Evolutionary conservation across 305 asterid genomes (phyloP), one percentile per base, ranked within the genome.

Genomic region (Solanum hybrid): DNA sequence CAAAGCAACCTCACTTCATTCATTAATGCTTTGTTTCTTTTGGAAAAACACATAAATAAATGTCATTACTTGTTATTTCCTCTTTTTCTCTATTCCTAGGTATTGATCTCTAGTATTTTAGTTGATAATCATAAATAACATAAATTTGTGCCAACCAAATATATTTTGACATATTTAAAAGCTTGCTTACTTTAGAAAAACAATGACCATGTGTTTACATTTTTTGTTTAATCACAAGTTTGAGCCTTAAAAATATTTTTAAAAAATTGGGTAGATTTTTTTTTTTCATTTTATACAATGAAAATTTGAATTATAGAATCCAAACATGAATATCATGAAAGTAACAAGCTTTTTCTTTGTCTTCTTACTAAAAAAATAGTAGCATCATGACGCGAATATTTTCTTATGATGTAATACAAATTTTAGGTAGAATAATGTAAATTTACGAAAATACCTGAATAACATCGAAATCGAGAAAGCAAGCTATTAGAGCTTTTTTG

Each of bases 401-500:
- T 77, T 77, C 9, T 17, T 34, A 32, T 32, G 3, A 0, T 77
- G 3, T 9, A 32, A 26, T 79, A 79, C 6, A 79, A 24, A 37
- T 12, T 87, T 91, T 90, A n/a, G 5, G 24, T 79, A 81, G 15
- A 32, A 34, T 77, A 17, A 19, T 19, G 15, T 34, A 4, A 77
- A 77, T 10, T 77, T 13, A 77, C 45, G 0, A 17, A 77, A 19
- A 77, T 77, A 77, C 4, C 0, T 11, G 5, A 76, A 11, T 32
- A 24, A 77, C 90, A 87, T 88, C 11, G 87, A 90, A 88, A 90
- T 87, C 88, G 88, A 93, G 22, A 86, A 86, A 22, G 95, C 93
- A 95, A 94, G 95, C 93, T 87, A 89, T 4, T 90, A 93, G 94
- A 94, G 90, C 93, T 73, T 34, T 89, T 87, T 90, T 13, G 88